phyloP scores from a whole-genome alignment of 257 asterid species.

The Salvia rosmarinus region DNA sequence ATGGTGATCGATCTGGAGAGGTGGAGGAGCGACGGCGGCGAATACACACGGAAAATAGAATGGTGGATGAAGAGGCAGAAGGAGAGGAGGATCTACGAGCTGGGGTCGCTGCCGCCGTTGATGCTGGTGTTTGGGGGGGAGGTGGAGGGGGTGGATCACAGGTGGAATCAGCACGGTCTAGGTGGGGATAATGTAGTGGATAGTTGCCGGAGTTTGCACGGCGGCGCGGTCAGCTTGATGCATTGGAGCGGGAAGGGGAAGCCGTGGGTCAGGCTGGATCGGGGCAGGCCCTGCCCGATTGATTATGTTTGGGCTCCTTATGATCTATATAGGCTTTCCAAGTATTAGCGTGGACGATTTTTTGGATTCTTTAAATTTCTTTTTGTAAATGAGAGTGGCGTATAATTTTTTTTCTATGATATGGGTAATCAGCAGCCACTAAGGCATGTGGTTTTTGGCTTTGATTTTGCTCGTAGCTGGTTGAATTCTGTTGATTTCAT shows the following conservation, averaged over 20 bases:
- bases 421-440: too few species aligned
- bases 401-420: too few species aligned
- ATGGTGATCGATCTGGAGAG: conserved; percentile 66
- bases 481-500: too few species aligned
- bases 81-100: conserved; percentile 61
- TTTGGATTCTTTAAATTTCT: neutral
- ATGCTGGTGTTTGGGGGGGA: conserved; percentile 79
- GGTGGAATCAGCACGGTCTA: conserved; percentile 43
- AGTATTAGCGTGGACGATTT: neutral
- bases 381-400: neutral
- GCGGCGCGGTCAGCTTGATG: conserved; percentile 75
- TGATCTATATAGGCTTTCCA: conserved; percentile 44
- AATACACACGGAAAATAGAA: conserved; percentile 52
- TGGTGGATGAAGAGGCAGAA: conserved; percentile 70
- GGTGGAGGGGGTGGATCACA: conserved; percentile 52
- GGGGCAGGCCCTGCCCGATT: conserved; percentile 56
- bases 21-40: conserved; percentile 56
- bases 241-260: conserved; percentile 94
- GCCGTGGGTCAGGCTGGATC: conserved; percentile 80
- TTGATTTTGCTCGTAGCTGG: too few species aligned
- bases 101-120: conserved; percentile 75
- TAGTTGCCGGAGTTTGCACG: conserved; percentile 67
- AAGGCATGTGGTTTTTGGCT: too few species aligned
- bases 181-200: conserved; percentile 71
- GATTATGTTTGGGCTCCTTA: conserved; percentile 71